Base-by-base conservation (phyloP, 352 stramenopile genomes). In the Poterioochromonas sp. region DNA sequence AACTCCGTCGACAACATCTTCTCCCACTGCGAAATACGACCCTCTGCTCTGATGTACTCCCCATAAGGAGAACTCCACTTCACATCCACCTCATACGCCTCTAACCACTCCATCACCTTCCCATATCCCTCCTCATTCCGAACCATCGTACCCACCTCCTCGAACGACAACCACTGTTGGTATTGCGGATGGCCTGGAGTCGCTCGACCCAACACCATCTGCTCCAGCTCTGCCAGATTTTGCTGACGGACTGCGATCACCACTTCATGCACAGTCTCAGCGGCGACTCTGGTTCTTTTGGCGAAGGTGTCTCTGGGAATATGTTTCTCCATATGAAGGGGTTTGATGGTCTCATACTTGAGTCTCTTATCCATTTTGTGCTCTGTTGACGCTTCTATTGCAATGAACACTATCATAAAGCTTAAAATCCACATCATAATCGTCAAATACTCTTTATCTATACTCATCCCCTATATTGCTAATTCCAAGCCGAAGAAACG, bases 281-380 rank as follows among this genome's bases (percentile, higher is more conserved):
- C 12, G 2, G 5, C 39, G 11, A 29, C 34, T 40, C 62, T 11
- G 8, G 8, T 44, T 22, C 32, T 12, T 47, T 8, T 11, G 8
- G 41, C 62, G 26, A 71, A 71, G 41, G 34, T 29, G 1, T 71
- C 18, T 29, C 62, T 12, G 1, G 18, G 18, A 44, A 71, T 44
- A 20, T 40, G 32, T 29, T 47, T 71, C 41, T 43, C 62, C 62
- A 71, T 71, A 22, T n/a, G n/a, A n/a, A n/a, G n/a, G n/a, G n/a
- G n/a, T n/a, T n/a, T n/a, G n/a, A n/a, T n/a, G n/a, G n/a, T n/a
- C n/a, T n/a, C n/a, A n/a, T n/a, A n/a, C n/a, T n/a, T n/a, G n/a
- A n/a, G n/a, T n/a, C n/a, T n/a, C n/a, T n/a, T n/a, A n/a, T n/a
- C n/a, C 29, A 2, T 62, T 22, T 18, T 20, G 43, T 51, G 43